Evolutionary conservation across 2,329 filamentous ascomycete species (phyloP).

Genomic region (Aspergillus novoparasiticus): DNA sequence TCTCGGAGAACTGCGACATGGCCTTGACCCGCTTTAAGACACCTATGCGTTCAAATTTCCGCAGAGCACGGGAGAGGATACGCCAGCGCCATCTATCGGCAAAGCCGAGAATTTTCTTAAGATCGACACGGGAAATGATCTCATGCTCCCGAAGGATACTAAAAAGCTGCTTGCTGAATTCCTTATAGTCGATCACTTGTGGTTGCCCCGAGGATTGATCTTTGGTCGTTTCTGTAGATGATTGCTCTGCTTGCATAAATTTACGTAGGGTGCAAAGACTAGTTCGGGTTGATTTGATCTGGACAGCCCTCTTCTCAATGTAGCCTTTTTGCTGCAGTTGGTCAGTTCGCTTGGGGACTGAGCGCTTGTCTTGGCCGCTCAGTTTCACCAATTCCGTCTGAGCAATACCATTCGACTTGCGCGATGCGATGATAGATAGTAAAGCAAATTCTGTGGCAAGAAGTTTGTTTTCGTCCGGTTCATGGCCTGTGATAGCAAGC

Average conservation of each 20-base stretch:
- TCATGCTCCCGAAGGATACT: slow-evolving; percentile 51
- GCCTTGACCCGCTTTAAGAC: slow-evolving; percentile 48
- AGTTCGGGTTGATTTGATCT: slow-evolving; percentile 54
- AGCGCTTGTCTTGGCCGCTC: slow-evolving; percentile 66
- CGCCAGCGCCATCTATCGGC: slow-evolving; percentile 41
- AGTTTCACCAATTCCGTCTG: slow-evolving; percentile 58
- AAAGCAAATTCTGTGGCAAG: slow-evolving; percentile 58
- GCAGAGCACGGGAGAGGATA: slow-evolving; percentile 46
- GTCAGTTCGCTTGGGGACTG: slow-evolving; percentile 64
- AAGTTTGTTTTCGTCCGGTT: slow-evolving; percentile 57
- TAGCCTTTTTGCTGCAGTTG: slow-evolving; percentile 60
- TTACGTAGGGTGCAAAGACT: slow-evolving; percentile 59
- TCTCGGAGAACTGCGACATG: slow-evolving; percentile 43
- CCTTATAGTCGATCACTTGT: slow-evolving; percentile 51
- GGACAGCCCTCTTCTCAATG: slow-evolving; percentile 58
- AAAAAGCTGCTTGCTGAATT: slow-evolving; percentile 53
- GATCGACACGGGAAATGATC: slow-evolving; percentile 56
- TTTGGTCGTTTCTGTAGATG: slow-evolving; percentile 12
- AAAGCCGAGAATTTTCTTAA: slow-evolving; percentile 52
- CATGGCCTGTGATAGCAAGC: slow-evolving; percentile 63
- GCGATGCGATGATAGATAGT: slow-evolving; percentile 61
- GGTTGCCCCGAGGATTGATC: slow-evolving; percentile 22
- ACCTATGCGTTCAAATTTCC: slow-evolving; percentile 49
- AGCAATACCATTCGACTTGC: slow-evolving; percentile 56
- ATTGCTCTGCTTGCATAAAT: slow-evolving; percentile 40